phyloP scores from a whole-genome alignment of 352 stramenopile species.

The Lagenidium sp. region DNA sequence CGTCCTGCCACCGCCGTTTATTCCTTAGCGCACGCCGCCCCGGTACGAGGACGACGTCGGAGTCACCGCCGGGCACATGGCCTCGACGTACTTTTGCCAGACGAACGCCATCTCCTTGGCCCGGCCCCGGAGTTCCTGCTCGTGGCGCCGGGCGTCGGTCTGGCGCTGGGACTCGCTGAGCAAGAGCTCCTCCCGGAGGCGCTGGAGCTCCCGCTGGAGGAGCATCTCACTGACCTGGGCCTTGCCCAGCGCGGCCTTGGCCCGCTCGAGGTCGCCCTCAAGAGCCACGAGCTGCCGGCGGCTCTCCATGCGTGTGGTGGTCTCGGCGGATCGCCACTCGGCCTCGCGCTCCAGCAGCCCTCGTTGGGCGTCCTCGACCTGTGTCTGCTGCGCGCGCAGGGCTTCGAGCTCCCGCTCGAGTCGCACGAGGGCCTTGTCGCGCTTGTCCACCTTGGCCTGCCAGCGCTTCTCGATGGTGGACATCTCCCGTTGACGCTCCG shows the following conservation, averaged over 20 bases:
- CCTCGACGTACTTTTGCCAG: constrained; percentile 58
- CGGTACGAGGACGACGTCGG: too few relatives aligned
- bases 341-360: constrained; percentile 16
- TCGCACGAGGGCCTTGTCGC: neutral
- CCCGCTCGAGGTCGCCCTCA: constrained; percentile 19
- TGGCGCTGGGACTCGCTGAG: constrained; percentile 49
- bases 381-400: constrained; percentile 1
- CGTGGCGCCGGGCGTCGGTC: constrained; percentile 34
- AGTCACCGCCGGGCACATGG: constrained; percentile 12
- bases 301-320: constrained; percentile 19
- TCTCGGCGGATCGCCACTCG: constrained; percentile 19
- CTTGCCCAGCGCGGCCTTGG: constrained; percentile 22
- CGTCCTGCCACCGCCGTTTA: too few relatives aligned
- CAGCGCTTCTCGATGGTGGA: constrained; percentile 24
- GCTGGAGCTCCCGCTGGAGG: constrained; percentile 32
- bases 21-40: neutral
- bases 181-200: constrained; percentile 48
- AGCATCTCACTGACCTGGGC: constrained; percentile 35
- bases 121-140: constrained; percentile 40
- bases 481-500: too few relatives aligned
- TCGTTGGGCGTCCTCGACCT: neutral
- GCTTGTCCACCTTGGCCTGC: neutral
- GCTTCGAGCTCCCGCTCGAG: constrained; percentile 6
- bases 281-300: constrained; percentile 20
- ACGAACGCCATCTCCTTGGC: constrained; percentile 61